Percentiles rank a stretch among this genome's conserved stretches.
Conservation (phyloP, 179 eudicot genomes). For the Sideroxylon spinosum region DNA sequence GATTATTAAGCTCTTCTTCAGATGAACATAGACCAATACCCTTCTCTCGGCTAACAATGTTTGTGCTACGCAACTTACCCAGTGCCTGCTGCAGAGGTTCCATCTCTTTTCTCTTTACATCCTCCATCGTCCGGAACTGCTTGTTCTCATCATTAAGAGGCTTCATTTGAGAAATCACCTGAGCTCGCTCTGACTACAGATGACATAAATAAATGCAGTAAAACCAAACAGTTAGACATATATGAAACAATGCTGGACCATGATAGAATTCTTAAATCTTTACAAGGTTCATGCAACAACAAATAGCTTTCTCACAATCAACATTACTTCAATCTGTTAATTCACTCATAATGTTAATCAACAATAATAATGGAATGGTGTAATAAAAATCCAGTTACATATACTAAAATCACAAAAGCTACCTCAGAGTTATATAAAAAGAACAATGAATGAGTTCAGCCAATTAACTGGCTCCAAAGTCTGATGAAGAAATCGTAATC, state of each 20-base stretch:
- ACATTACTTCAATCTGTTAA: not conserved
- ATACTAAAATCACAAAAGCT: not conserved
- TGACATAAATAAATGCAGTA: constrained; percentile 16
- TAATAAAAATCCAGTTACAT: not conserved
- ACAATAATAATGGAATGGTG: not conserved
- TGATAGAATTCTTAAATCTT: not conserved
- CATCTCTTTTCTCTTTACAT: constrained; percentile 68
- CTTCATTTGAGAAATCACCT: constrained; percentile 39
- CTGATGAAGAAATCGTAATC: not conserved
- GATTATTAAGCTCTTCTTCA: constrained; percentile 68
- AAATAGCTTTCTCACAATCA: not conserved
- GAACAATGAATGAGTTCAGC: not conserved
- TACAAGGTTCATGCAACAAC: not conserved
- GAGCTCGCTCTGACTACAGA: constrained; percentile 46
- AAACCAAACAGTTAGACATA: not conserved
- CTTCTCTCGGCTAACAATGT: constrained; percentile 37
- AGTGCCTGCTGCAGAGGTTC: constrained; percentile 71
- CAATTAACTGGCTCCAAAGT: not conserved
- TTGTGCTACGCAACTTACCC: constrained; percentile 62
- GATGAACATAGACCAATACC: constrained; percentile 58
- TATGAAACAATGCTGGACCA: not conserved
- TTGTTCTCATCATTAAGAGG: constrained; percentile 45
- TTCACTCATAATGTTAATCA: not conserved
- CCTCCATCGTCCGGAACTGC: constrained; percentile 39
- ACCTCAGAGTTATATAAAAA: not conserved